Evolutionary conservation across 2,329 filamentous ascomycete genomes (phyloP).

Genomic region (Fusarium sp.): DNA sequence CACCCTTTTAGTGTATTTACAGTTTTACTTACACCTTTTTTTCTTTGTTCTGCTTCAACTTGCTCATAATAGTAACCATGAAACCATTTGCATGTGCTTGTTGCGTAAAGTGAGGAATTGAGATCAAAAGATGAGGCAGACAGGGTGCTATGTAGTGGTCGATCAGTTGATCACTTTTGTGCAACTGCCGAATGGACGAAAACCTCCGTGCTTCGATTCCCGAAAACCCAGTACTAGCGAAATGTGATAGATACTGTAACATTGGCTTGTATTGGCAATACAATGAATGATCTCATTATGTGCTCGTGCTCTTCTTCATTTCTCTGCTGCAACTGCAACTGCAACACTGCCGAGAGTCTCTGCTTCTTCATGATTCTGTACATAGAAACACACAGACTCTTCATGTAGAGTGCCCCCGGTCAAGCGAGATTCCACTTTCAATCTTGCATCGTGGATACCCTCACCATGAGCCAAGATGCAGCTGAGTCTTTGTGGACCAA

Average conservation of each 20-base stretch:
- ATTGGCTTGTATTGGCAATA: background rate
- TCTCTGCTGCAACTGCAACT: background rate
- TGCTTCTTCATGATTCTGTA: background rate
- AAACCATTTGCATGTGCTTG: background rate
- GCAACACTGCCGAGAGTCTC: background rate
- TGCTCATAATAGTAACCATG: background rate
- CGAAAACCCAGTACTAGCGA: constrained; percentile 23
- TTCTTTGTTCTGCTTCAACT: background rate
- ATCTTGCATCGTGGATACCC: constrained; percentile 30
- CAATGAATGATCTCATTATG: constrained; percentile 19
- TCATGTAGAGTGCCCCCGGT: constrained; percentile 1
- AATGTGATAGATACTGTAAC: constrained; percentile 7
- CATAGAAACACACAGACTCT: background rate
- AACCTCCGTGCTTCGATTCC: constrained; percentile 28
- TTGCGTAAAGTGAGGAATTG: constrained; percentile 15
- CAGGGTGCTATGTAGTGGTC: constrained; percentile 7
- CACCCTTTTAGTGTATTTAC: constrained; percentile 13
- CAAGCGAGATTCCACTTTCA: constrained; percentile 17
- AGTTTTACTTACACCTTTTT: background rate
- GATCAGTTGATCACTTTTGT: constrained; percentile 20
- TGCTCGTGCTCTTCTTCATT: background rate
- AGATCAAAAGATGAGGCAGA: background rate
- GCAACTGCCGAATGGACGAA: constrained; percentile 29
- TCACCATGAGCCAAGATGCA: constrained; percentile 8
- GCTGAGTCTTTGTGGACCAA: background rate